Conservation (phyloP, 306 rosid genomes). For the Pyrus bretschneideri region DNA sequence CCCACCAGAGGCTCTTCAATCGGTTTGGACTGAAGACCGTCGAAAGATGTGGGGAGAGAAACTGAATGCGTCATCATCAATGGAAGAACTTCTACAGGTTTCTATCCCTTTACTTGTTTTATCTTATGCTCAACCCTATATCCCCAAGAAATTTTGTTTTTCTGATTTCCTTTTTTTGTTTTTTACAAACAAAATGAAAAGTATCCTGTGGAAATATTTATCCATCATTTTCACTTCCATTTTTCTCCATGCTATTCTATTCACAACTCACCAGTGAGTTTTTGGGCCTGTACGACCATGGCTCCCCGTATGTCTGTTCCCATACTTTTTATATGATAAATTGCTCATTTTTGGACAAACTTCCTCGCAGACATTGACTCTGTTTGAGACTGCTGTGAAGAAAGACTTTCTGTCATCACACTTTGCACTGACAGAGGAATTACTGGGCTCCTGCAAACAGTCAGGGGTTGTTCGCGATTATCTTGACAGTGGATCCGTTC, state of each 20-base stretch:
- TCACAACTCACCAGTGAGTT: background rate
- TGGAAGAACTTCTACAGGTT: slow-evolving; percentile 82
- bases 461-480: slow-evolving; percentile 30
- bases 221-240: background rate
- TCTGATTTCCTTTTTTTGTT: background rate
- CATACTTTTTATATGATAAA: background rate
- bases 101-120: background rate
- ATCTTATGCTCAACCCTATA: background rate
- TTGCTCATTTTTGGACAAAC: slow-evolving; percentile 10
- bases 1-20: slow-evolving; percentile 71
- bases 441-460: slow-evolving; percentile 47
- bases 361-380: slow-evolving; percentile 58
- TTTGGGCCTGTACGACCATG: background rate
- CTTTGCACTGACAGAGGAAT: slow-evolving; percentile 62
- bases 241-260: background rate
- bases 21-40: slow-evolving; percentile 59
- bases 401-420: slow-evolving; percentile 66
- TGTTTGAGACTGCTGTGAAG: slow-evolving; percentile 59
- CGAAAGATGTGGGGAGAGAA: slow-evolving; percentile 71
- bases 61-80: slow-evolving; percentile 54
- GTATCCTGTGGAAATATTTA: background rate
- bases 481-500: slow-evolving; percentile 40
- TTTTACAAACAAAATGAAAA: background rate
- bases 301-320: background rate
- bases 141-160: background rate